Evolutionary conservation across 2,329 filamentous ascomycete genomes (phyloP).

Genomic region (Tricladium varicosporioides): DNA sequence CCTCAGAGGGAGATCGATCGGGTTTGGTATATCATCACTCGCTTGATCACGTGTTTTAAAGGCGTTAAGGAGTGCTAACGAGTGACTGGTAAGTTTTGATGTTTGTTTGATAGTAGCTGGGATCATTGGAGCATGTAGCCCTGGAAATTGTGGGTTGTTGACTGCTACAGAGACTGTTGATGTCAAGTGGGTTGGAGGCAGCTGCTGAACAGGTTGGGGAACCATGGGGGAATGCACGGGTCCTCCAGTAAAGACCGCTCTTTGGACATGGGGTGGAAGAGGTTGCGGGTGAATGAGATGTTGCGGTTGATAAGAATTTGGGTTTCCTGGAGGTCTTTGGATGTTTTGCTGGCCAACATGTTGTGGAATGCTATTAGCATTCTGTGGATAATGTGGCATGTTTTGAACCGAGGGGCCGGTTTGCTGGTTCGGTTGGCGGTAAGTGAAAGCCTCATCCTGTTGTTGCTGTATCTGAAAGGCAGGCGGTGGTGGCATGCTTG

Average conservation of each 20-base stretch:
- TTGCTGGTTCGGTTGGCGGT: slow-evolving; percentile 24
- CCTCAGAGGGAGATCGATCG: slow-evolving; percentile 20
- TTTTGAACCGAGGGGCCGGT: slow-evolving; percentile 9
- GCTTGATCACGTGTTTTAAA: slow-evolving; percentile 37
- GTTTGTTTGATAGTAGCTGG: slow-evolving; percentile 23
- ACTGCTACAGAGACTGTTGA: slow-evolving; percentile 12
- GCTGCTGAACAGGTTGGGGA: slow-evolving; percentile 31
- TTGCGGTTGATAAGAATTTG: slow-evolving; percentile 30
- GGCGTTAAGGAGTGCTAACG: slow-evolving; percentile 44
- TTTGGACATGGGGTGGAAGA: slow-evolving; percentile 53
- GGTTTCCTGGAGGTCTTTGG: slow-evolving; percentile 24
- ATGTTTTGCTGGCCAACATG: slow-evolving; percentile 10
- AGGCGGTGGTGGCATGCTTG: slow-evolving; percentile 47
- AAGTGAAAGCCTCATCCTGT: slow-evolving; percentile 30
- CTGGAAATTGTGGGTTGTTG: slow-evolving; percentile 27
- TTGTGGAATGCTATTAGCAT: neutral
- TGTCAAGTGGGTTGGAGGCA: slow-evolving; percentile 9
- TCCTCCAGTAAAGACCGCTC: slow-evolving; percentile 46
- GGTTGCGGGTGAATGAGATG: slow-evolving; percentile 37
- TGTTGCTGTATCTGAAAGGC: slow-evolving; percentile 43
- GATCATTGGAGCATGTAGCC: slow-evolving; percentile 28
- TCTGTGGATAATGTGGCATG: slow-evolving; percentile 6
- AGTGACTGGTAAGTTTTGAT: slow-evolving; percentile 41
- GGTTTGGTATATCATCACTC: slow-evolving; percentile 5
- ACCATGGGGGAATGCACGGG: slow-evolving; percentile 32